These are phyloP conservation scores for Tetrapisispora arboricola DNA, from an alignment of 805 yeast species.

Conservation along the genomic window DNA sequence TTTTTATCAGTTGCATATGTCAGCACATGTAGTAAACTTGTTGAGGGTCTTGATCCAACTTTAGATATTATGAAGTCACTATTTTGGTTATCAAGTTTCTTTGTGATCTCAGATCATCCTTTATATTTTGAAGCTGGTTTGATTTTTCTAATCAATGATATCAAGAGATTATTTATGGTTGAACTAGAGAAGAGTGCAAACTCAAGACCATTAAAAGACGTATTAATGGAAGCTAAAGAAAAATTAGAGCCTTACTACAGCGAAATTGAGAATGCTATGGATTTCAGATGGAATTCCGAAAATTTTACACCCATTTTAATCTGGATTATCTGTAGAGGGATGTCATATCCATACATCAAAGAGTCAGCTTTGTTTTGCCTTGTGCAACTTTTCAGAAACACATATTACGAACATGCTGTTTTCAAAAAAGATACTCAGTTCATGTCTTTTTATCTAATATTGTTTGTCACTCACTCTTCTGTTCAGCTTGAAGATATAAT, in stretches of 20 bases:
- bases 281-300: conserved; percentile 29
- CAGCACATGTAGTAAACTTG: conserved; percentile 30
- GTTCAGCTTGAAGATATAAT: conserved; percentile 28
- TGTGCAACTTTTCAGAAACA: conserved; percentile 33
- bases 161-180: conserved; percentile 23
- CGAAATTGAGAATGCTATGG: conserved; percentile 34
- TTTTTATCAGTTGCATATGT: conserved; percentile 27
- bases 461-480: conserved; percentile 29
- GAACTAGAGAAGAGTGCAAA: conserved; percentile 17
- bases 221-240: conserved; percentile 24
- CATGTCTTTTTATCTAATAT: conserved; percentile 23
- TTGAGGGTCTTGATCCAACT: conserved; percentile 27
- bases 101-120: conserved; percentile 24
- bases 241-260: conserved; percentile 34
- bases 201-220: conserved; percentile 24
- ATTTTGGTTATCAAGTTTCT: conserved; percentile 29
- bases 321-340: conserved; percentile 42
- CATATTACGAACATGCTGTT: conserved; percentile 29
- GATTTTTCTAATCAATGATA: conserved; percentile 28
- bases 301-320: conserved; percentile 44
- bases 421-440: conserved; percentile 7
- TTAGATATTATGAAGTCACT: conserved; percentile 21
- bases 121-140: conserved; percentile 31
- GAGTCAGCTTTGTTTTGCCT: conserved; percentile 38
- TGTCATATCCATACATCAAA: conserved; percentile 46